Evolutionary conservation across 176 grass and related monocot genomes (phyloP).

Genomic region (Leersia perrieri): DNA sequence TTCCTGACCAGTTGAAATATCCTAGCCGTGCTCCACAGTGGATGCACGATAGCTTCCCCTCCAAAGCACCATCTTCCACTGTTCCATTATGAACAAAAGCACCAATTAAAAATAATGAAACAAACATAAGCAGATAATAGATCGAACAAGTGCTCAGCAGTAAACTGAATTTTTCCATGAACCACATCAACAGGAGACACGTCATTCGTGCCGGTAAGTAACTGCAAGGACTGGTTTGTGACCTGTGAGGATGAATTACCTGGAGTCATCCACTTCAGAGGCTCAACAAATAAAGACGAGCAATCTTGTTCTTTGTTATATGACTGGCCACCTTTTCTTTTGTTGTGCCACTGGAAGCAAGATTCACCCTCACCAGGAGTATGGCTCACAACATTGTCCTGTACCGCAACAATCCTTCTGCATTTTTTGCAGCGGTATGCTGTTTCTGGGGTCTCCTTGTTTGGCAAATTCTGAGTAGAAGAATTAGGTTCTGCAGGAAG

Average conservation of each 20-base stretch:
- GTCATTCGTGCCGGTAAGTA: too few species aligned
- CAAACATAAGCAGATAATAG: not conserved
- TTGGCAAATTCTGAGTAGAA: constrained; percentile 16
- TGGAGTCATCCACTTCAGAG: constrained; percentile 97
- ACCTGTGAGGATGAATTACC: constrained; percentile 41
- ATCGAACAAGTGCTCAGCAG: not conserved
- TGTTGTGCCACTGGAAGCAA: constrained; percentile 70
- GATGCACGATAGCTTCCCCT: constrained; percentile 88
- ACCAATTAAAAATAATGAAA: not conserved
- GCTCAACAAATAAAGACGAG: constrained; percentile 84
- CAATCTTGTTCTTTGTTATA: constrained; percentile 67
- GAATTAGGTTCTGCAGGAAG: constrained; percentile 39
- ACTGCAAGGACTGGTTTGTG: too few species aligned
- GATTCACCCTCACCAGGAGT: constrained; percentile 66
- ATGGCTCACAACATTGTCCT: constrained; percentile 79
- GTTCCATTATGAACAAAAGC: constrained; percentile 31
- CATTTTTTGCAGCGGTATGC: constrained; percentile 91
- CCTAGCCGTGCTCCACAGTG: constrained; percentile 73
- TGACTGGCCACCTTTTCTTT: constrained; percentile 39
- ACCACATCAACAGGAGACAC: not conserved
- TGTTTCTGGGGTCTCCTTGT: constrained; percentile 33
- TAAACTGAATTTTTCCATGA: not conserved
- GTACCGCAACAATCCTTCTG: constrained; percentile 65
- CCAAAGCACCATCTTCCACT: constrained; percentile 91
- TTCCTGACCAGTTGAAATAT: constrained; percentile 92